These are phyloP conservation scores for Skeletonema menzelii DNA, from an alignment of 108 stramenopile genomes.

Conservation along the genomic window DNA sequence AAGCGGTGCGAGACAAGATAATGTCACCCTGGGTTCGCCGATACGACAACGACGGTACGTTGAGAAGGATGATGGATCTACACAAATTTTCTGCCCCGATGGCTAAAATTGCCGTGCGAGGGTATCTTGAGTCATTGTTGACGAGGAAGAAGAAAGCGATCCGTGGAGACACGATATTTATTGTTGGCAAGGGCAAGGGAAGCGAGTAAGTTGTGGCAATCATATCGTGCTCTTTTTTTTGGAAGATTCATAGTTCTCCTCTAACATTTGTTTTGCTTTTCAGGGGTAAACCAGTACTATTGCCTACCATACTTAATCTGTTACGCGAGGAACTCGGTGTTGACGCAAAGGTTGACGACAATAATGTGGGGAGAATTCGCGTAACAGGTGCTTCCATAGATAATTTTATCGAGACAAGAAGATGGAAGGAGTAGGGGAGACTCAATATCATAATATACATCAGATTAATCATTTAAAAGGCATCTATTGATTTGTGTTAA, in stretches of 20 bases:
- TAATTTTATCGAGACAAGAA: constrained; percentile 28
- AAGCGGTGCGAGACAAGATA: constrained; percentile 51
- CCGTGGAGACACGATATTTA: constrained; percentile 51
- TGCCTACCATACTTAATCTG: constrained; percentile 30
- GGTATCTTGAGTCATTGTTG: constrained; percentile 49
- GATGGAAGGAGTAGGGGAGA: constrained; percentile 7
- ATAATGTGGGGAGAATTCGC: constrained; percentile 55
- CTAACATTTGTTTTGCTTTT: background rate
- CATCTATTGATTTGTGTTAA: no score
- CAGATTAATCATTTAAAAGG: background rate
- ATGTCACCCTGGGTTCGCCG: constrained; percentile 42
- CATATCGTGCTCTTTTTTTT: background rate
- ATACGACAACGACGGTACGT: constrained; percentile 24
- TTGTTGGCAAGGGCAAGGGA: constrained; percentile 69
- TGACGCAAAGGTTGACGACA: constrained; percentile 38
- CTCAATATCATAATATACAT: background rate
- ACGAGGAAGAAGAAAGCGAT: constrained; percentile 5
- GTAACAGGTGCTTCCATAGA: constrained; percentile 26
- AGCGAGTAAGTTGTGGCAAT: constrained; percentile 26
- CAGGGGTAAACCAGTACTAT: constrained; percentile 43
- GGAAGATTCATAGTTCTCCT: background rate
- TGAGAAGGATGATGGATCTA: constrained; percentile 51
- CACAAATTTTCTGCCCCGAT: constrained; percentile 67
- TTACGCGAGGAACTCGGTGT: constrained; percentile 52
- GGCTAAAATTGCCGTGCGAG: constrained; percentile 71